These are phyloP conservation scores for Cryptococcus hybrid DNA, from an alignment of 1,284 basidiomycete genomes.

Conservation along the genomic window DNA sequence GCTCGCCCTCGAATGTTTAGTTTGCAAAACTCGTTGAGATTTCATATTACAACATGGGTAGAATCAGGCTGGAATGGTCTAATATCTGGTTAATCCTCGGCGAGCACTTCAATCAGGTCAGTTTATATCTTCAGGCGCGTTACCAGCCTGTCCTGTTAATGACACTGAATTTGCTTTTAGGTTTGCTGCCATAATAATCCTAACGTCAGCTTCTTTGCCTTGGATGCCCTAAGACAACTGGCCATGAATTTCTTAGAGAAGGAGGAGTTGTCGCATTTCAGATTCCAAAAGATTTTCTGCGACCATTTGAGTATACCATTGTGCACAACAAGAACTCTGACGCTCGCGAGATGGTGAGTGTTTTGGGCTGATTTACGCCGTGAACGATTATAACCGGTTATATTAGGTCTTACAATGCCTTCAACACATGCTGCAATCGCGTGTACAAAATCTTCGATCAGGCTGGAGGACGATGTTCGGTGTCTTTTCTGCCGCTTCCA, in stretches of 20 bases:
- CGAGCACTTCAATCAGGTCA: conserved; percentile 96
- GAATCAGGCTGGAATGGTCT: conserved; percentile 98
- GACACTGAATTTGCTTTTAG: conserved; percentile 47
- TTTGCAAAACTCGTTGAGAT: conserved; percentile 97
- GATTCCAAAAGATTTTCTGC: conserved; percentile 98
- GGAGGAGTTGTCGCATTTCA: conserved; percentile 96
- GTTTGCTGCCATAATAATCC: conserved; percentile 99
- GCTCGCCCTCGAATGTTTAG: conserved; percentile 95
- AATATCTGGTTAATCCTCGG: conserved; percentile 97
- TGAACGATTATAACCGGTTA: not conserved
- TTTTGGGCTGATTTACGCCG: not conserved
- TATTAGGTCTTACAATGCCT: conserved; percentile 90
- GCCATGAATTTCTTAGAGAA: conserved; percentile 99
- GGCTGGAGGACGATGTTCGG: conserved; percentile 99
- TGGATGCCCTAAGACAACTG: conserved; percentile 96
- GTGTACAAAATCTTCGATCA: conserved; percentile 92
- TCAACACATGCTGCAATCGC: conserved; percentile 97
- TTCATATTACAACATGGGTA: conserved; percentile 99
- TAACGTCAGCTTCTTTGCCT: conserved; percentile 93
- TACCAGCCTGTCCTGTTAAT: not conserved
- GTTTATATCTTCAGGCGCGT: conserved; percentile 12
- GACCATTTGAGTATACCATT: conserved; percentile 99
- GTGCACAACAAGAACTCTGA: conserved; percentile 93
- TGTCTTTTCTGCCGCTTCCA: conserved; percentile 94
- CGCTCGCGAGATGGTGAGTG: conserved; percentile 87